phyloP scores from a whole-genome alignment of 768 basidiomycete species.

The Paxillus ammoniavirescens region DNA sequence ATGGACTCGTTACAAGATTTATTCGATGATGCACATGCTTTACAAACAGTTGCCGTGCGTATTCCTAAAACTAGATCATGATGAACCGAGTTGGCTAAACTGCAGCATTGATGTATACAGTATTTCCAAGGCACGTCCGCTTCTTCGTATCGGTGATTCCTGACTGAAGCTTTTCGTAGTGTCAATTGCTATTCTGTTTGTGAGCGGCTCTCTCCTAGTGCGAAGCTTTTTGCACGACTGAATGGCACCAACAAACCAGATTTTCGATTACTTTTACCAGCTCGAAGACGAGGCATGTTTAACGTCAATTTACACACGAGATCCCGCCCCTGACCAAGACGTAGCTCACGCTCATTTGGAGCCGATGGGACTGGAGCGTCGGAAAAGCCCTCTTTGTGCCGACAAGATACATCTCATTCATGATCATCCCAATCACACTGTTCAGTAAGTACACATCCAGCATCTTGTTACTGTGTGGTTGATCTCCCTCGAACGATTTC shows the following conservation, averaged over 20 bases:
- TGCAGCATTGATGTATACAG: not conserved
- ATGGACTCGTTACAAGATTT: not conserved
- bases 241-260: not conserved
- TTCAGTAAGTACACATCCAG: not conserved
- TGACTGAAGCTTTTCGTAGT: not conserved
- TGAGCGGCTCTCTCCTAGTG: not conserved
- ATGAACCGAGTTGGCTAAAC: not conserved
- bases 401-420: too few species aligned
- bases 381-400: too few species aligned
- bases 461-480: not conserved
- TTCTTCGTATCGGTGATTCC: not conserved
- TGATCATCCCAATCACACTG: too few species aligned
- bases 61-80: not conserved
- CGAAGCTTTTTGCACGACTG: not conserved
- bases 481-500: not conserved
- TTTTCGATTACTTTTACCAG: not conserved
- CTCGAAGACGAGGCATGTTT: not conserved
- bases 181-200: not conserved
- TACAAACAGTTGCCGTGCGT: not conserved
- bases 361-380: not conserved
- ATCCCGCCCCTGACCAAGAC: not conserved
- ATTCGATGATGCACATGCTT: not conserved
- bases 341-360: not conserved
- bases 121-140: not conserved
- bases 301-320: not conserved